phyloP scores from a whole-genome alignment of 2,329 filamentous ascomycete genomes.

The Monilinia laxa region DNA sequence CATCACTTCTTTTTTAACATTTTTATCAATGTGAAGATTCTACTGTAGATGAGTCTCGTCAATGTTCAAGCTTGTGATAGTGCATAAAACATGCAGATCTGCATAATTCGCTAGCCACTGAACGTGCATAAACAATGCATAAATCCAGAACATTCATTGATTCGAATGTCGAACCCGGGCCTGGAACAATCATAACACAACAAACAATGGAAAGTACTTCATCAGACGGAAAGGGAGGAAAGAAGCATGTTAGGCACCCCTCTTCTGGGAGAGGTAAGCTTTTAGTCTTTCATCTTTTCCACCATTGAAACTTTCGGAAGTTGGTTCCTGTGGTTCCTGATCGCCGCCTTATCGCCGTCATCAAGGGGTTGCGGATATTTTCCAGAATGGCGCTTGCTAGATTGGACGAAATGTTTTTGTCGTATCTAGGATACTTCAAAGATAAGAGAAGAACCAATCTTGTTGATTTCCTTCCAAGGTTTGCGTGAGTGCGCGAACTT shows the following conservation, averaged over 20 bases:
- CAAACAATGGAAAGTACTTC: conserved; percentile 14
- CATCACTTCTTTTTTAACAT: neutral
- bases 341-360: neutral
- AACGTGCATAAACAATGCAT: conserved; percentile 1
- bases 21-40: too few relatives aligned
- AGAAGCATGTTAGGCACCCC: conserved; percentile 19
- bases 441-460: neutral
- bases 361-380: neutral
- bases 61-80: too few relatives aligned
- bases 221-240: conserved; percentile 12
- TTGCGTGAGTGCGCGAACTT: conserved; percentile 1
- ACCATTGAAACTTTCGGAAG: neutral
- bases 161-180: neutral
- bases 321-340: neutral
- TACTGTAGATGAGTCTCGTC: neutral
- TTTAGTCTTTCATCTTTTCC: neutral
- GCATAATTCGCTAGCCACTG: neutral
- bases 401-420: neutral
- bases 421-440: neutral
- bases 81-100: neutral
- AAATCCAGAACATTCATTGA: conserved; percentile 1
- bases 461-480: neutral
- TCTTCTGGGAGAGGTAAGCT: conserved; percentile 22
- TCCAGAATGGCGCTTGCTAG: neutral
- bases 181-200: neutral